Evolutionary conservation across 805 yeast species (phyloP).

Genomic region (Ogataea ganodermae): DNA sequence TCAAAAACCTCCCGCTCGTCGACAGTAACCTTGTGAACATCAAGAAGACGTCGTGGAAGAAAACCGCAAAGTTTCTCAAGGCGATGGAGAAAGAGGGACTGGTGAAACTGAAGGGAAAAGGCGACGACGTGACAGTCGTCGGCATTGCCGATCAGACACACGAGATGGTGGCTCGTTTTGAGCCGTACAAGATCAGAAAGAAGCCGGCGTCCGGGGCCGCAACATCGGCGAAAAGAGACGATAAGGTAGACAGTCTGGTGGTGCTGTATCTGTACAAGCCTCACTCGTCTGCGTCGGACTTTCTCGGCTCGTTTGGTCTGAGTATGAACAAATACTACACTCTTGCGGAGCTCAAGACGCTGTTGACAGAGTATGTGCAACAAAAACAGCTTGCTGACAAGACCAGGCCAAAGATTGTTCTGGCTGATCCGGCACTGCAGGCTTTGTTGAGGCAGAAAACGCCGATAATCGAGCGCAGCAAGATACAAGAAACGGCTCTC

Average conservation of each 20-base stretch:
- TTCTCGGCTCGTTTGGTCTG: conserved; percentile 46
- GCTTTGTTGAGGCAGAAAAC: conserved; percentile 26
- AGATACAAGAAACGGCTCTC: conserved; percentile 45
- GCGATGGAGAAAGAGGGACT: conserved; percentile 79
- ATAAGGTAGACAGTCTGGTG: conserved; percentile 25
- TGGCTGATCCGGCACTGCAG: conserved; percentile 48
- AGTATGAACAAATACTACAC: conserved; percentile 48
- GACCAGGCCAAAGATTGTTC: conserved; percentile 54
- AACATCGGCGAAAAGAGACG: conserved; percentile 2
- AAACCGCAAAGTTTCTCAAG: conserved; percentile 80
- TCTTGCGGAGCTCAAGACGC: conserved; percentile 51
- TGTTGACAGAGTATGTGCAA: conserved; percentile 59
- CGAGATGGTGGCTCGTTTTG: conserved; percentile 56
- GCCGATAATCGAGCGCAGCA: conserved; percentile 40
- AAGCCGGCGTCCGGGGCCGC: conserved; percentile 3
- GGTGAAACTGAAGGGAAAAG: conserved; percentile 77
- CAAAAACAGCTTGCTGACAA: conserved; percentile 50
- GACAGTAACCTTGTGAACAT: conserved; percentile 55
- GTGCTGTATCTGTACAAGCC: conserved; percentile 58
- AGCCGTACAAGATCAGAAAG: conserved; percentile 55
- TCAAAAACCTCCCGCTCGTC: conserved; percentile 72
- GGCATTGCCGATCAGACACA: conserved; percentile 49
- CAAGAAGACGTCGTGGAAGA: conserved; percentile 87
- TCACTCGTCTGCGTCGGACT: conserved; percentile 45
- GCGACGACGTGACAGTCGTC: conserved; percentile 69